Evolutionary conservation across 768 basidiomycete genomes (phyloP).

Genomic region (Lyophyllum atratum): DNA sequence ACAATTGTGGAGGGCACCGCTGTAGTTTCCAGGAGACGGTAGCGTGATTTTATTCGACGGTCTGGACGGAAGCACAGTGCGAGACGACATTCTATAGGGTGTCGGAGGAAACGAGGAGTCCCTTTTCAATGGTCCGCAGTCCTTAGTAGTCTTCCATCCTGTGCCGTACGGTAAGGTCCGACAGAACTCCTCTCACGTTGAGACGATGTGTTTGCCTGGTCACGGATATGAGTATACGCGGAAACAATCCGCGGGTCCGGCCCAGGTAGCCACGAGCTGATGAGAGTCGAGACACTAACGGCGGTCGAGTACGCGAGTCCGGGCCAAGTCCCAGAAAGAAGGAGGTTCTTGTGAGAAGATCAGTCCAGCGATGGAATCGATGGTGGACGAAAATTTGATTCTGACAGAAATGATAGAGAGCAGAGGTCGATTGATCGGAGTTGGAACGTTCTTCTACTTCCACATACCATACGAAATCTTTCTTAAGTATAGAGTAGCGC

Average conservation of each 20-base stretch:
- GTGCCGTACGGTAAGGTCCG: constrained; percentile 4
- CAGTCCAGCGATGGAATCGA: not conserved
- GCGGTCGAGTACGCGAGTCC: not conserved
- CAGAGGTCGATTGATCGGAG: constrained; percentile 5
- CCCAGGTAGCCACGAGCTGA: not conserved
- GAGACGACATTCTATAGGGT: constrained; percentile 12
- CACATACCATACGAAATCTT: not conserved
- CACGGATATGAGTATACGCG: not conserved
- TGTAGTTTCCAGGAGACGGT: constrained; percentile 18
- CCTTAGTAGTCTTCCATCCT: not conserved
- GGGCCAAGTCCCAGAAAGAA: not conserved
- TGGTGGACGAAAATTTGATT: not conserved
- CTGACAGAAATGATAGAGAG: not conserved
- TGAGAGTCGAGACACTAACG: not conserved
- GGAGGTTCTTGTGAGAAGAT: not conserved
- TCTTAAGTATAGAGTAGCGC: not conserved
- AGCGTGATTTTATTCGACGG: constrained; percentile 7
- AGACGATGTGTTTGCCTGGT: not conserved
- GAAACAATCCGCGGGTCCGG: not conserved
- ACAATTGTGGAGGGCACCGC: constrained; percentile 21
- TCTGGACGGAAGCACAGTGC: not conserved
- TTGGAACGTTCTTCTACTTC: not conserved
- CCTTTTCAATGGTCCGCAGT: not conserved
- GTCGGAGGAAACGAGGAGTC: not conserved
- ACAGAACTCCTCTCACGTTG: not conserved